Conservation (phyloP, 345 rosid genomes). For the Dovyalis caffra region DNA sequence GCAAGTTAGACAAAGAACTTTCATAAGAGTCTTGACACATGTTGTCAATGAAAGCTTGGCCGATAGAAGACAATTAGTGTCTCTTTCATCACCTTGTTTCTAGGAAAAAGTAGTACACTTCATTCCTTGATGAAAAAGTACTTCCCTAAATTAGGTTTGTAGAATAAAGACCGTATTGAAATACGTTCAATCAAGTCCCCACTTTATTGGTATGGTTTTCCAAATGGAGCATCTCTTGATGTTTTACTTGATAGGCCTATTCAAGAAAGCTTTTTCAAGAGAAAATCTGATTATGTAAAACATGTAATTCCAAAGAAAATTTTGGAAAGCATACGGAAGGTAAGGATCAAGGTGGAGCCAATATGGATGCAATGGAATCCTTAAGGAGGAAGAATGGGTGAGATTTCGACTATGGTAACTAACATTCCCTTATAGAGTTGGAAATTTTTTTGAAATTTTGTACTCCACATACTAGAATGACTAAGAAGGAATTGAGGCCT, state of each 20-base stretch:
- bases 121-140: not conserved
- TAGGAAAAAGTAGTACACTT: not conserved
- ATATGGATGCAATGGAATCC: conserved; percentile 13
- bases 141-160: conserved; percentile 5
- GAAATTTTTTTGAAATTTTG: conserved; percentile 12
- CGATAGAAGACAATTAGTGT: not conserved
- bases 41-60: not conserved
- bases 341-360: not conserved
- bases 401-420: not conserved
- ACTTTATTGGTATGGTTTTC: conserved; percentile 7
- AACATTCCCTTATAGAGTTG: conserved; percentile 17
- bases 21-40: conserved; percentile 27
- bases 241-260: not conserved
- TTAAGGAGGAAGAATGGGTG: conserved; percentile 21
- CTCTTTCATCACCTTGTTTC: not conserved
- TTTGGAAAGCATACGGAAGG: conserved; percentile 1
- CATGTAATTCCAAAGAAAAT: not conserved
- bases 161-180: not conserved
- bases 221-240: conserved; percentile 8
- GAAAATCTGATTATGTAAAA: conserved; percentile 10
- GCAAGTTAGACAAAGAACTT: conserved; percentile 25
- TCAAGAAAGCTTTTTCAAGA: not conserved
- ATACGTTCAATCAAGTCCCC: conserved; percentile 4
- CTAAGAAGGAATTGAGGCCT: not conserved
- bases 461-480: conserved; percentile 1